Evolutionary conservation across 1,139 yeast species (phyloP), one percentile per base, ranked within the genome.

Genomic region (Suhomyces terraborum): DNA sequence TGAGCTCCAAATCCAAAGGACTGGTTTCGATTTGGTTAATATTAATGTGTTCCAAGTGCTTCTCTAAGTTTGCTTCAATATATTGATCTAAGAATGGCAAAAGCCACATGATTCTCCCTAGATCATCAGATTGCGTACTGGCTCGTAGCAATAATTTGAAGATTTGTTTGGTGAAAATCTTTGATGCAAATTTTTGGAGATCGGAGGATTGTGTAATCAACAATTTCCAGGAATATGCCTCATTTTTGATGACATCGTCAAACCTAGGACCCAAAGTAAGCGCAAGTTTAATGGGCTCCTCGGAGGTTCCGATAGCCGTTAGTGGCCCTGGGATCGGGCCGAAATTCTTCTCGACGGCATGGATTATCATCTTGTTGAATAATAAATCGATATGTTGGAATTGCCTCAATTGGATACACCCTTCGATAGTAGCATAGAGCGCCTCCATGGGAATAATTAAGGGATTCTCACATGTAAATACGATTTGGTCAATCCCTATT

Each of bases 61-160:
- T 23, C 4, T 20, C 37, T 6, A 48, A 23, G 22, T 46, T 40
- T 1, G 22, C 17, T 18, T 46, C 46, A 4, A 69, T 41, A 37
- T 51, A 67, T n/a, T 50, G 48, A 43, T 69, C 74, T 39, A 69
- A 53, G 47, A 65, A 64, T 2, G 73, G 74, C 20, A 66, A 53
- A 12, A 69, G 41, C 75, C 75, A 69, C 62, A 67, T 57, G 20
- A 67, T 46, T 32, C 75, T 48, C 3, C 74, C 75, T 41, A 62
- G 44, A 46, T 69, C 75, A 25, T 59, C 58, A 3, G 68, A 58
- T 23, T 53, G 49, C 8, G 54, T 42, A 35, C 66, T 58, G 2
- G 65, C 63, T 20, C 53, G 49, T 7, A 69, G 43, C 32, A 67
- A 43, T 6, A 67, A 42, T 25, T 52, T 48, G 38, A 67, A 46